These are phyloP conservation scores for Malassezia cuniculi DNA, from an alignment of 1,284 basidiomycete genomes.

Conservation along the genomic window DNA sequence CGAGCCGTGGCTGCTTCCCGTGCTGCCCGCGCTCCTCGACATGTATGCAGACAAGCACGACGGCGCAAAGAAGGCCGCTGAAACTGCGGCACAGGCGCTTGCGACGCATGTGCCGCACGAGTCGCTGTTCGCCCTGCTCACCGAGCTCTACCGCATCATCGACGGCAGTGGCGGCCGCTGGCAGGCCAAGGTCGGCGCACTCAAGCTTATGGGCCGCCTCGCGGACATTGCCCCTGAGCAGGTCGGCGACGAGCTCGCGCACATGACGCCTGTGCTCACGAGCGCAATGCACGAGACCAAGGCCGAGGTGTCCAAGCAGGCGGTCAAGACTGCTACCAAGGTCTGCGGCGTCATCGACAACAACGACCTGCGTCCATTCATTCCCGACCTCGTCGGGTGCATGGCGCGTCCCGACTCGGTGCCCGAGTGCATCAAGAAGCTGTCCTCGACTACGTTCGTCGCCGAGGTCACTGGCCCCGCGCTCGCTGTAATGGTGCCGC, in stretches of 20 bases:
- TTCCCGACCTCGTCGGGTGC: conserved; percentile 66
- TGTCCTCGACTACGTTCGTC: conserved; percentile 89
- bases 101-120: conserved; percentile 72
- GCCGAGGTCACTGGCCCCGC: conserved; percentile 93
- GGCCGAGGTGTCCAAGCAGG: conserved; percentile 74
- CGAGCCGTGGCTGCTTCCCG: conserved; percentile 69
- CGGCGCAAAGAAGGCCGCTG: conserved; percentile 70
- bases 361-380: conserved; percentile 80
- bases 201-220: conserved; percentile 60
- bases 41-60: conserved; percentile 90
- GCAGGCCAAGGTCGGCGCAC: conserved; percentile 83
- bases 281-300: conserved; percentile 94
- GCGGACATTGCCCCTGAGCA: conserved; percentile 59
- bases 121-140: conserved; percentile 58
- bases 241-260: conserved; percentile 71
- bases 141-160: conserved; percentile 59
- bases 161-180: conserved; percentile 67
- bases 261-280: conserved; percentile 75
- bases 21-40: conserved; percentile 67
- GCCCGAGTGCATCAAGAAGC: conserved; percentile 83
- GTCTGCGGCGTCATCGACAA: conserved; percentile 87
- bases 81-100: conserved; percentile 69
- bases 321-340: conserved; percentile 80
- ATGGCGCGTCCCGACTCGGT: conserved; percentile 78
- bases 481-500: conserved; percentile 85